Percentiles rank a stretch among this genome's conserved stretches.
These are phyloP conservation scores for Polytrichum commune DNA, from an alignment of 225 moss, liverwort and hornwort genomes.

Conservation along the genomic window DNA sequence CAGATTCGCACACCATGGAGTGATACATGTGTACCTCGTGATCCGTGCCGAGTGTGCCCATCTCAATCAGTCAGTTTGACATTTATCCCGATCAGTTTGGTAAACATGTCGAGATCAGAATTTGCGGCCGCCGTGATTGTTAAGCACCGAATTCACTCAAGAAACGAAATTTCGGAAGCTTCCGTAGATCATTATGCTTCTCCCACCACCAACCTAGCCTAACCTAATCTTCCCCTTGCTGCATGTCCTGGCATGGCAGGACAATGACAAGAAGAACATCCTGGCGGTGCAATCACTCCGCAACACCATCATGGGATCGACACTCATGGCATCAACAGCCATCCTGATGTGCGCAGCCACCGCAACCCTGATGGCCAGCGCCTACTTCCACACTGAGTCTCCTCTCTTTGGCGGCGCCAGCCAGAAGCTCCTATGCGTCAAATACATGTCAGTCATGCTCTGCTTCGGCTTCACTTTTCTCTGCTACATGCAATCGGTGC, in stretches of 20 bases:
- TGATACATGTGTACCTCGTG: too few species aligned
- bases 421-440: conserved; percentile 24
- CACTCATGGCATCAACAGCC: conserved; percentile 75
- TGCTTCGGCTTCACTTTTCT: conserved; percentile 70
- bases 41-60: too few species aligned
- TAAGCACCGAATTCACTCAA: too few species aligned
- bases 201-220: too few species aligned
- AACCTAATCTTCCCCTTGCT: too few species aligned
- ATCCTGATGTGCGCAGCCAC: conserved; percentile 72
- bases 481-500: conserved; percentile 68
- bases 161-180: too few species aligned
- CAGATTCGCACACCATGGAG: too few species aligned
- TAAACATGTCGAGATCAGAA: too few species aligned
- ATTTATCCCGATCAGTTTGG: too few species aligned
- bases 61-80: too few species aligned
- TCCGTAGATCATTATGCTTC: too few species aligned
- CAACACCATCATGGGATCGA: conserved; percentile 89
- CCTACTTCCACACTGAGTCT: conserved; percentile 46
- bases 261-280: conserved; percentile 87
- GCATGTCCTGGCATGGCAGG: conserved; percentile 31
- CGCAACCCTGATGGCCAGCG: conserved; percentile 73
- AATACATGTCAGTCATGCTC: conserved; percentile 52
- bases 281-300: conserved; percentile 88
- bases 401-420: conserved; percentile 11
- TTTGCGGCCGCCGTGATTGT: too few species aligned